phyloP scores from a whole-genome alignment of 768 basidiomycete genomes.

The Crucibulum laeve region DNA sequence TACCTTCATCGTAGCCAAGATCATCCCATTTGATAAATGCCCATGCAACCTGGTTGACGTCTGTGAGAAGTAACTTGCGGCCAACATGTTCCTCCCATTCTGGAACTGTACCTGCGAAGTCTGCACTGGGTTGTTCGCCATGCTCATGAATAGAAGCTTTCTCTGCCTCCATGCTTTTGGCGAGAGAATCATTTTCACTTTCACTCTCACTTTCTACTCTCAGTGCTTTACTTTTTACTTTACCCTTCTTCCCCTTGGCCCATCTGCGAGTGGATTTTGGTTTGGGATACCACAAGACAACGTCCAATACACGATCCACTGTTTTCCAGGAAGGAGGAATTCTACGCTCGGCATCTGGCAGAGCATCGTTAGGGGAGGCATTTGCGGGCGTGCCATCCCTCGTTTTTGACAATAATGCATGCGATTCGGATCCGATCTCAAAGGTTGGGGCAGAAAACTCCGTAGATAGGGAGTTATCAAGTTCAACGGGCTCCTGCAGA shows the following conservation, averaged over 20 bases:
- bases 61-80: slow-evolving; percentile 35
- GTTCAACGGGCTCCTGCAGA: slow-evolving; percentile 39
- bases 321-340: slow-evolving; percentile 85
- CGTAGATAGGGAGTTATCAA: slow-evolving; percentile 22
- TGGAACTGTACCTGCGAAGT: slow-evolving; percentile 53
- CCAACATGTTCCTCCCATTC: slow-evolving; percentile 52
- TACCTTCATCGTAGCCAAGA: slow-evolving; percentile 89
- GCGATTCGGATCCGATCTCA: slow-evolving; percentile 36
- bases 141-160: slow-evolving; percentile 40
- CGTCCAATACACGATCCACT: slow-evolving; percentile 87
- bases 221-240: slow-evolving; percentile 19
- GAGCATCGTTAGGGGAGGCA: slow-evolving; percentile 30
- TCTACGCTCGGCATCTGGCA: slow-evolving; percentile 65
- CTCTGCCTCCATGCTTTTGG: slow-evolving; percentile 24
- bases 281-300: slow-evolving; percentile 57
- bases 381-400: slow-evolving; percentile 14
- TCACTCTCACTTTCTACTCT: slow-evolving; percentile 17
- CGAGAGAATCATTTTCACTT: slow-evolving; percentile 19
- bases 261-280: slow-evolving; percentile 3
- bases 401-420: slow-evolving; percentile 28
- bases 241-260: slow-evolving; percentile 2
- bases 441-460: slow-evolving; percentile 25
- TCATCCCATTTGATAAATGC: slow-evolving; percentile 92
- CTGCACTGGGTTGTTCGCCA: slow-evolving; percentile 60
- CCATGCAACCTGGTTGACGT: slow-evolving; percentile 68